Percentiles rank a stretch among this genome's conserved stretches.
Conservation (phyloP, 1,284 basidiomycete genomes). For the Stereum hirsutum region DNA sequence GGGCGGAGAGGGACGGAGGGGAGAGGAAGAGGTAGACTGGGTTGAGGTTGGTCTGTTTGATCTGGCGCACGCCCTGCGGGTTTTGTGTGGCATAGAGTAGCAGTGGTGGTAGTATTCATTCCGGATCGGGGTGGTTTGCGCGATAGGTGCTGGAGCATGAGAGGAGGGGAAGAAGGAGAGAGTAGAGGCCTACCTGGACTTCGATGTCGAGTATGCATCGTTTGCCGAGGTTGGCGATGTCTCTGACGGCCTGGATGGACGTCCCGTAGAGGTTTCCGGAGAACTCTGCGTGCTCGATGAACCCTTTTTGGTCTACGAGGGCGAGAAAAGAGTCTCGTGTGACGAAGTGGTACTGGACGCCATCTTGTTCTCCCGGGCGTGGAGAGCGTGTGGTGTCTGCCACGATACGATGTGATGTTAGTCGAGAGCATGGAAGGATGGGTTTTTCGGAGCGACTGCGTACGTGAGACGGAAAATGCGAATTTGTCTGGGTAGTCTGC, state of each 20-base stretch:
- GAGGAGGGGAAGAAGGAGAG: no score
- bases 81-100: slow-evolving; percentile 5
- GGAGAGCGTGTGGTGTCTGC: slow-evolving; percentile 89
- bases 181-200: slow-evolving; percentile 60
- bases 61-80: slow-evolving; percentile 78
- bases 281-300: slow-evolving; percentile 80
- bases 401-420: slow-evolving; percentile 7
- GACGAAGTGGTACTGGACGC: slow-evolving; percentile 76
- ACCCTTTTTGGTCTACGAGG: slow-evolving; percentile 52
- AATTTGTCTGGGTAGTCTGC: slow-evolving; percentile 78
- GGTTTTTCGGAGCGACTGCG: no score
- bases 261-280: slow-evolving; percentile 94
- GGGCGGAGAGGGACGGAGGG: slow-evolving; percentile 68
- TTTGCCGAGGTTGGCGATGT: slow-evolving; percentile 50
- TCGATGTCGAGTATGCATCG: slow-evolving; percentile 97
- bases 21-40: slow-evolving; percentile 93
- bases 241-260: slow-evolving; percentile 58
- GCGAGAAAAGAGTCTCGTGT: slow-evolving; percentile 49
- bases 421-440: slow-evolving; percentile 19
- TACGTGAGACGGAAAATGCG: slow-evolving; percentile 93
- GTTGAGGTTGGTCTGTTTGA: slow-evolving; percentile 72
- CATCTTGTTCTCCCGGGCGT: slow-evolving; percentile 76
- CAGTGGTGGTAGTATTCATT: background rate
- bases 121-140: no score
- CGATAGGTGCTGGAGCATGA: no score